Evolutionary conservation across 2,329 filamentous ascomycete genomes (phyloP), one percentile per base, ranked within the genome.

Genomic region (Calonectria pauciramosa): DNA sequence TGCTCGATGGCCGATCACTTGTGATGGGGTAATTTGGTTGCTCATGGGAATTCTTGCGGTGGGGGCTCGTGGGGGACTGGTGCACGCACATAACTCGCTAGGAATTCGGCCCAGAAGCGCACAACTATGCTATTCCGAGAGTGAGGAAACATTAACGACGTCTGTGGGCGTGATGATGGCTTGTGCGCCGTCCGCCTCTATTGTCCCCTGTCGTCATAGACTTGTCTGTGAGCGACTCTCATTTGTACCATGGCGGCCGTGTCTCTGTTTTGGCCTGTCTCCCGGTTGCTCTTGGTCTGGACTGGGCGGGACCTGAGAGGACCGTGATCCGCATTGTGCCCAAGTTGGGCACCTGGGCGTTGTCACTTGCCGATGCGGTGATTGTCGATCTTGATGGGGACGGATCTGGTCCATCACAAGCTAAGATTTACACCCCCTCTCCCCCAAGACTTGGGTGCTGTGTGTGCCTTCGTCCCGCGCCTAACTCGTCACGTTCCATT

Each of bases 381-480:
- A 60, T 38, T 60, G 56, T 60, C 34, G 56, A 60, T 60, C 56
- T 60, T 60, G 56, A 60, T 60, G 51, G 51, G 28, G 51, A 54
- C 26, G 56, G 56, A 60, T 60, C 56, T 38, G 56, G n/a, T 60
- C 56, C 32, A 38, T 60, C 32, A 60, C 56, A 60, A 26, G n/a
- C 56, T 60, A 60, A 38, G 56, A 60, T 60, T 60, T 18, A 28
- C 56, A 60, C 56, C 32, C 54, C 54, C 54, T 26, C 28, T 18
- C 18, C 52, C 54, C 20, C 4, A 34, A 36, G n/a, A 16, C 20
- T 23, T 34, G 16, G 41, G 41, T 44, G 18, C 41, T 38, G 34
- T n/a, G 51, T 38, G 14, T 34, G 56, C 34, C n/a, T 36, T 38
- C 56, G 56, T 60, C 34, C 56, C 56, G 34, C 56, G 56, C 56